Percentiles rank a stretch among this genome's conserved stretches.
phyloP scores from a whole-genome alignment of 78 protist species.

The Dictyostelium capitatum region DNA sequence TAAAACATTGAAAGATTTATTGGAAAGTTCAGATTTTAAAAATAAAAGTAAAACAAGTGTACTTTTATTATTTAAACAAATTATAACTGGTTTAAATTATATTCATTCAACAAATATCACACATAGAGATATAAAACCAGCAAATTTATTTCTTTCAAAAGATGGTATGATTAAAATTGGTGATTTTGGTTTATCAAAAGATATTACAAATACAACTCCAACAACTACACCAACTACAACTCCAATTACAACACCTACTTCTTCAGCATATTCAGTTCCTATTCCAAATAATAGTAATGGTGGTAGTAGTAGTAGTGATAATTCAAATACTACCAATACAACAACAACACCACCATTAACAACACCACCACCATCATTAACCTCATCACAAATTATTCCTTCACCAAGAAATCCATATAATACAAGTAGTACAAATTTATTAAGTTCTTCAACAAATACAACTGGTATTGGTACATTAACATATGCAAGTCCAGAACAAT shows the following conservation, averaged over 20 bases:
- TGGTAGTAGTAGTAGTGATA: no score
- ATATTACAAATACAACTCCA: background rate
- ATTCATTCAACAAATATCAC: conserved; percentile 42
- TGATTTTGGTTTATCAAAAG: conserved; percentile 65
- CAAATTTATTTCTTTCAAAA: conserved; percentile 42
- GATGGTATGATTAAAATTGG: conserved; percentile 72
- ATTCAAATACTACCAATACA: background rate
- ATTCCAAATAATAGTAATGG: background rate
- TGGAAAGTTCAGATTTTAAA: conserved; percentile 24
- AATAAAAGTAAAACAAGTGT: background rate
- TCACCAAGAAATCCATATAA: background rate
- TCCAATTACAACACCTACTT: conserved; percentile 10
- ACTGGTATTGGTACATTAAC: conserved; percentile 48
- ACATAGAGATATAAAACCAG: conserved; percentile 77
- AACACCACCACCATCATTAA: background rate
- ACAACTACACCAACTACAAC: background rate
- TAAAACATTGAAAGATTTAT: conserved; percentile 38
- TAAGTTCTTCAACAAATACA: conserved; percentile 20
- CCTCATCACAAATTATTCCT: background rate
- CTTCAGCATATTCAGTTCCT: background rate
- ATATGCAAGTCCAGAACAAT: conserved; percentile 53
- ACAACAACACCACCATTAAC: background rate
- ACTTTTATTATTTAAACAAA: conserved; percentile 41
- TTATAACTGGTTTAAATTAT: conserved; percentile 44
- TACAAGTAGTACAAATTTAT: background rate